Evolutionary conservation across 164 flowering plant species (phyloP).

Genomic region (Saururus chinensis): DNA sequence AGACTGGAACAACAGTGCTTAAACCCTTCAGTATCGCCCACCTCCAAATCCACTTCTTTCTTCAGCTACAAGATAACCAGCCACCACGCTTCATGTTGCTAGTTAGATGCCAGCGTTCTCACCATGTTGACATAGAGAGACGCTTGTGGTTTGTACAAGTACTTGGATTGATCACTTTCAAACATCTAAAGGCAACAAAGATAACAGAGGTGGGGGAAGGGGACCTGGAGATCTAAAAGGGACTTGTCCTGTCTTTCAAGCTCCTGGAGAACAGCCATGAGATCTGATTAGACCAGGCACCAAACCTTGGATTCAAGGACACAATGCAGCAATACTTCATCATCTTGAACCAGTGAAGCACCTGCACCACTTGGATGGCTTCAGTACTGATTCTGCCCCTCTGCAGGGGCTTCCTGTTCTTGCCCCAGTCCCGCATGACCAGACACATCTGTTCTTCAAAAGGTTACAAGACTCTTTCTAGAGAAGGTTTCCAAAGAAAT

Average conservation of each 20-base stretch:
- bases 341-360: constrained; percentile 43
- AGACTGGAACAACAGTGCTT: constrained; percentile 31
- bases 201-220: constrained; percentile 4
- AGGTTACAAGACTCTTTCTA: no score
- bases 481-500: no score
- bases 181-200: no score
- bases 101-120: constrained; percentile 37
- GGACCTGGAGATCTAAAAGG: constrained; percentile 47
- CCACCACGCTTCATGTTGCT: constrained; percentile 34
- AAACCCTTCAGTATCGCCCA: constrained; percentile 36
- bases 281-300: constrained; percentile 51
- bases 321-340: constrained; percentile 1
- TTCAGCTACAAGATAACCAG: constrained; percentile 27
- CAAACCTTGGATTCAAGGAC: no score
- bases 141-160: constrained; percentile 66
- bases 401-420: constrained; percentile 70
- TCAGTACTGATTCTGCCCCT: constrained; percentile 67
- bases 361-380: constrained; percentile 66
- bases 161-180: constrained; percentile 48
- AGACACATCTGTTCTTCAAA: no score
- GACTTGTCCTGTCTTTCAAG: constrained; percentile 58
- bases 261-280: constrained; percentile 67
- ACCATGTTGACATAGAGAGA: constrained; percentile 48
- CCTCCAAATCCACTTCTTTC: constrained; percentile 29
- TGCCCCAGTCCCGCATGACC: constrained; percentile 50